Evolutionary conservation across 192 early-diverging fungal genomes (phyloP).

Genomic region (Lobosporangium transversale): DNA sequence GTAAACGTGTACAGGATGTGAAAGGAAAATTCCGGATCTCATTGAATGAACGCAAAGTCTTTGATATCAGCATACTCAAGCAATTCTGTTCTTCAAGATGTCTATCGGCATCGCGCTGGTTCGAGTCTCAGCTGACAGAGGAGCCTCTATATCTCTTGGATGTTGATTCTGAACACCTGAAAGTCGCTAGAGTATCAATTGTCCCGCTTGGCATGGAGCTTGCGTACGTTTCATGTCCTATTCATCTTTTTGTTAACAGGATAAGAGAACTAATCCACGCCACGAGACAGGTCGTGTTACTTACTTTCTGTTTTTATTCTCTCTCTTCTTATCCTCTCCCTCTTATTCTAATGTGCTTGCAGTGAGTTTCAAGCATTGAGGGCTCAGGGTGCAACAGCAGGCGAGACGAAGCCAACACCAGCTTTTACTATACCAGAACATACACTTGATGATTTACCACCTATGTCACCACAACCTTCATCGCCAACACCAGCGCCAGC

Average conservation of each 20-base stretch:
- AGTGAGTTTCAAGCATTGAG: conserved; percentile 32
- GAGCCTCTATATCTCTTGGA: conserved; percentile 80
- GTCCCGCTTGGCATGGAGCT: conserved; percentile 41
- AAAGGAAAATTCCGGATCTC: conserved; percentile 78
- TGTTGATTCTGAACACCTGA: conserved; percentile 32
- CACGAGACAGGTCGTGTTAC: too few relatives aligned
- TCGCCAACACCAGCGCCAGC: background rate
- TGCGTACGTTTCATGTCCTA: conserved; percentile 41
- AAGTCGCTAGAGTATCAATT: conserved; percentile 18
- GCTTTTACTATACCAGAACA: conserved; percentile 25
- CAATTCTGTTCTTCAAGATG: conserved; percentile 78
- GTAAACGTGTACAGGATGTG: conserved; percentile 47
- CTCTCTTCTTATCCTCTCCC: too few relatives aligned
- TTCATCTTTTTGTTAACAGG: too few relatives aligned
- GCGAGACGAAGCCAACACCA: background rate
- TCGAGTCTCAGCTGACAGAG: conserved; percentile 72
- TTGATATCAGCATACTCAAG: conserved; percentile 73
- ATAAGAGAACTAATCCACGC: too few relatives aligned
- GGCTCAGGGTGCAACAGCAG: background rate
- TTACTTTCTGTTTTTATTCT: background rate
- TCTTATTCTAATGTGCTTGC: background rate
- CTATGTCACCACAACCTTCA: background rate
- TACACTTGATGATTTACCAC: background rate
- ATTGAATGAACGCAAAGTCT: conserved; percentile 75
- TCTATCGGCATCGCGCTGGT: conserved; percentile 77